Evolutionary conservation across 163 green algal species (phyloP), one percentile per base, ranked within the genome.

Genomic region (Volvox carteri): DNA sequence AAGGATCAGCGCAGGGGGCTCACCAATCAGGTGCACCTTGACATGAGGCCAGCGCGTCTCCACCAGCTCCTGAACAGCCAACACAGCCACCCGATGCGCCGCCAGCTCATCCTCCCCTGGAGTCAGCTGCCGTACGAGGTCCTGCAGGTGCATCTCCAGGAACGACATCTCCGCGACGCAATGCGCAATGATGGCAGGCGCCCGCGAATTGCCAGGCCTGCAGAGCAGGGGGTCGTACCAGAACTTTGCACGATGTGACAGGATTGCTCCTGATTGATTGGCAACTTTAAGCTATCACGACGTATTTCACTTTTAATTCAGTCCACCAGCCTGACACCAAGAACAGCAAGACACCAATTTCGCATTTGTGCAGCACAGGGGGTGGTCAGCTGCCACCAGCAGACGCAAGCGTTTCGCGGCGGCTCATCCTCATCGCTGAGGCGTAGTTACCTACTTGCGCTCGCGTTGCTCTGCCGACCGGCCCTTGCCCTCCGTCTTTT

Each of bases 31-130:
- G 60, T 91, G 85, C 62, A 93, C 87, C 42, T 92, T 74, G 41
- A 79, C 92, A 0, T 93, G 19, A 0, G 94, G 94, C 92, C 90
- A 97, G 18, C 86, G 54, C 37, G 16, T 9, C 42, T 60, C 39
- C 87, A 95, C 79, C 62, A 92, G 41, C 25, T 39, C 35, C 52
- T 28, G 7, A 44, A 93, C 86, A 33, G 56, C 72, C 28, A 73
- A 52, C 44, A 92, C 84, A n/a, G 91, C 85, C 18, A 74, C 6
- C 54, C 87, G 72, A 25, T 92, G 85, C 65, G 56, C 67, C 39
- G 46, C 50, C 21, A 81, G 72, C 87, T 93, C 86, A 39, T 89
- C 84, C 9, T 28, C 30, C 1, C 42, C 85, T 0, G 92, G 92
- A 37, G 65, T 83, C 75, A 93, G 86, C 35, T 67, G 54, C 33